Percentiles rank a stretch among this genome's conserved stretches.
These are phyloP conservation scores for Zygotorulaspora florentina DNA, from an alignment of 805 yeast genomes.

Conservation along the genomic window DNA sequence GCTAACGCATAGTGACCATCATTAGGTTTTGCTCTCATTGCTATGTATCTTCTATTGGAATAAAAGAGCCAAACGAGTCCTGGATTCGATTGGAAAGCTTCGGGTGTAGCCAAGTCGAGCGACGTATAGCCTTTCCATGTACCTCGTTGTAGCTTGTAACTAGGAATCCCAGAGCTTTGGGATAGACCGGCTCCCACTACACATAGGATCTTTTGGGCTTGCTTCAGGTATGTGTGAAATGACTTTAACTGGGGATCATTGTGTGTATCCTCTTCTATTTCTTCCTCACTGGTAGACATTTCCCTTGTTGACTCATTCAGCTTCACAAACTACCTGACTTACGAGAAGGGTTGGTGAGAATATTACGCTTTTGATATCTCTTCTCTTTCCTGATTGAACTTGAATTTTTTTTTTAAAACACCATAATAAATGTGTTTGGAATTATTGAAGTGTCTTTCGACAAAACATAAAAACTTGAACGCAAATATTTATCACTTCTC, in stretches of 20 bases:
- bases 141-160: constrained; percentile 69
- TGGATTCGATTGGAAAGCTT: constrained; percentile 79
- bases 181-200: constrained; percentile 83
- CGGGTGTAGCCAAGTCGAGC: constrained; percentile 86
- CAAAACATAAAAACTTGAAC: too few relatives aligned
- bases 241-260: constrained; percentile 23
- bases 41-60: constrained; percentile 59
- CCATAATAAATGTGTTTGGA: too few relatives aligned
- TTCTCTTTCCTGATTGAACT: too few relatives aligned
- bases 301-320: background rate
- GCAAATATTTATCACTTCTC: too few relatives aligned
- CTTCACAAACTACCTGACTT: background rate
- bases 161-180: constrained; percentile 70
- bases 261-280: background rate
- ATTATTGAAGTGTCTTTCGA: too few relatives aligned
- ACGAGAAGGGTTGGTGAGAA: too few relatives aligned
- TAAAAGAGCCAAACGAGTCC: constrained; percentile 90
- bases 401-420: too few relatives aligned
- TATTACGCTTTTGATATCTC: too few relatives aligned
- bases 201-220: constrained; percentile 51
- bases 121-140: constrained; percentile 74
- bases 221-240: constrained; percentile 48
- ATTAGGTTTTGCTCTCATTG: constrained; percentile 68
- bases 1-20: constrained; percentile 69
- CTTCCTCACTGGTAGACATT: constrained; percentile 3